phyloP scores from a whole-genome alignment of 148 eudicot genomes.

The Amaranthus palmeri region DNA sequence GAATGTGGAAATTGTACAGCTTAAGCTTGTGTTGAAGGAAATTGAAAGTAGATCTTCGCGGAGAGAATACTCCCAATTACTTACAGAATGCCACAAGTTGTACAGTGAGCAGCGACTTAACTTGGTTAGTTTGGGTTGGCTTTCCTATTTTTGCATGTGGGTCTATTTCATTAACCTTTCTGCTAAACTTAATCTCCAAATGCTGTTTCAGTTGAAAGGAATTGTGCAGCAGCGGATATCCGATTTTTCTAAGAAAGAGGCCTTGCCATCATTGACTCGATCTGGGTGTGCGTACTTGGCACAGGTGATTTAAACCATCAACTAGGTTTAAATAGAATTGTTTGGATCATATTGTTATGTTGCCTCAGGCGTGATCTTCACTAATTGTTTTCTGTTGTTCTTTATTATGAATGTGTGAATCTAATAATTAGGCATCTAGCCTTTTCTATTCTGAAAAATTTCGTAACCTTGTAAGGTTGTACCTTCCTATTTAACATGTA shows the following conservation, averaged over 20 bases:
- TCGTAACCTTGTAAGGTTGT: too few relatives aligned
- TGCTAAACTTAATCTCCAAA: conserved; percentile 2
- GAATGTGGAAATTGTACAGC: conserved; percentile 42
- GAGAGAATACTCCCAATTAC: conserved; percentile 87
- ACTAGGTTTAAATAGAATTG: not conserved
- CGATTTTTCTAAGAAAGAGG: conserved; percentile 83
- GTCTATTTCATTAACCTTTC: not conserved
- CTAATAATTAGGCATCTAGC: too few relatives aligned
- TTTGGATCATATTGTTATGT: conserved; percentile 4
- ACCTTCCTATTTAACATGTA: too few relatives aligned
- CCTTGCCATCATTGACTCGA: conserved; percentile 84
- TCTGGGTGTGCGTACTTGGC: conserved; percentile 93
- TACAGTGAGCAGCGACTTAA: conserved; percentile 96
- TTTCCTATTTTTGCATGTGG: not conserved
- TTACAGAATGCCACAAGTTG: conserved; percentile 89
- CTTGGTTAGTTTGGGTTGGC: conserved; percentile 51
- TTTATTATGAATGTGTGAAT: not conserved
- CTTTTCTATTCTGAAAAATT: too few relatives aligned
- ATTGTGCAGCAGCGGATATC: conserved; percentile 90
- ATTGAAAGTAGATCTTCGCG: conserved; percentile 87
- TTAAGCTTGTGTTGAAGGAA: conserved; percentile 92
- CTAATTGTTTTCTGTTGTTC: not conserved
- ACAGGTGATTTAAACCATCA: conserved; percentile 48
- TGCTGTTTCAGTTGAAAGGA: conserved; percentile 59
- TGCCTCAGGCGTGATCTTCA: not conserved